Evolutionary conservation across 2,329 filamentous ascomycete genomes (phyloP).

Genomic region (Lachnellula suecica): DNA sequence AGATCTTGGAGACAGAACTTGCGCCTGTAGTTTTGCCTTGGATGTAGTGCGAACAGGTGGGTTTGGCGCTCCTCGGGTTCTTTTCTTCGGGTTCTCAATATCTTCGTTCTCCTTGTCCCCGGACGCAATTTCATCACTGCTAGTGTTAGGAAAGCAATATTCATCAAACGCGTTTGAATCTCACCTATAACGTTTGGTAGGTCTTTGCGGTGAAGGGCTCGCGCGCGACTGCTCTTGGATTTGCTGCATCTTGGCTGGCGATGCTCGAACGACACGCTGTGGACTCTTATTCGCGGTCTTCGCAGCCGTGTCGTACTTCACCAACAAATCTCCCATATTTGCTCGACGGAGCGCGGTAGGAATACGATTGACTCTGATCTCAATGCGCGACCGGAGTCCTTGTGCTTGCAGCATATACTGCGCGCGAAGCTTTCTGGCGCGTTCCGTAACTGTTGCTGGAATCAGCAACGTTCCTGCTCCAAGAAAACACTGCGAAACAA

Average conservation of each 20-base stretch:
- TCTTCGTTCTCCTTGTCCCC: slow-evolving; percentile 77
- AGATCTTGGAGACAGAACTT: slow-evolving; percentile 79
- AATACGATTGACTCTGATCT: slow-evolving; percentile 91
- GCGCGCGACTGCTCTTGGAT: slow-evolving; percentile 20
- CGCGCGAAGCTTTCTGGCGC: slow-evolving; percentile 81
- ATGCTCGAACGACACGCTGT: slow-evolving; percentile 14
- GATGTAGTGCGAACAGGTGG: slow-evolving; percentile 37
- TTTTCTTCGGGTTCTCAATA: slow-evolving; percentile 71
- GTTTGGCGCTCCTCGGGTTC: slow-evolving; percentile 35
- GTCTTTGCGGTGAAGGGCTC: slow-evolving; percentile 30
- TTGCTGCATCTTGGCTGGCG: slow-evolving; percentile 26
- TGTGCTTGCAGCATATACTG: slow-evolving; percentile 89
- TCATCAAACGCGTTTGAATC: slow-evolving; percentile 24
- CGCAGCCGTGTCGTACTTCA: slow-evolving; percentile 24
- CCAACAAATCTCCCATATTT: slow-evolving; percentile 74
- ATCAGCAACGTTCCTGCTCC: slow-evolving; percentile 17
- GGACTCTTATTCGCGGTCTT: slow-evolving; percentile 11
- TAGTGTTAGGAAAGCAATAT: slow-evolving; percentile 21
- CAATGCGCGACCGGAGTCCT: slow-evolving; percentile 79
- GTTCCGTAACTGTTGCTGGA: slow-evolving; percentile 68
- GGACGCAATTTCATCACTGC: slow-evolving; percentile 61
- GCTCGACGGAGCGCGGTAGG: slow-evolving; percentile 75
- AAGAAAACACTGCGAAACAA: background rate
- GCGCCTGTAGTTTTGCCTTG: slow-evolving; percentile 44
- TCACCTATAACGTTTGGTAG: slow-evolving; percentile 53